These are phyloP conservation scores for Diaporthe destruens DNA, from an alignment of 2,329 filamentous ascomycete genomes.

Conservation along the genomic window DNA sequence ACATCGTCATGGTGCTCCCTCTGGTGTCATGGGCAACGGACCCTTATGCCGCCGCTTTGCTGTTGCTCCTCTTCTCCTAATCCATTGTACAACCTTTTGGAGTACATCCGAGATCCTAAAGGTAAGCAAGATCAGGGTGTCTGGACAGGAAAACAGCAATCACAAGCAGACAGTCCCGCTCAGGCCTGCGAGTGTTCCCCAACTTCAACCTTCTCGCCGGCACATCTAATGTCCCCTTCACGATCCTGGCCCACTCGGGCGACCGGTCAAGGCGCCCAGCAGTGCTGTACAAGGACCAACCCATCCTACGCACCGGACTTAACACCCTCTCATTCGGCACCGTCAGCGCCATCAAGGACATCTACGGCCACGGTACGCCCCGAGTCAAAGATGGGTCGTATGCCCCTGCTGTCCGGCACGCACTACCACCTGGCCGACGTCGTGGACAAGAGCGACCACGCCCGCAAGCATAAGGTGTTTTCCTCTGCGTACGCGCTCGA, in stretches of 20 bases:
- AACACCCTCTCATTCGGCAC: conserved; percentile 58
- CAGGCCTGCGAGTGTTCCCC: conserved; percentile 60
- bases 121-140: conserved; percentile 41
- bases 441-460: conserved; percentile 64
- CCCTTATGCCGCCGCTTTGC: conserved; percentile 38
- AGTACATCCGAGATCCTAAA: conserved; percentile 61
- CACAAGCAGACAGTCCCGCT: not conserved
- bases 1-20: not conserved
- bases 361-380: conserved; percentile 63
- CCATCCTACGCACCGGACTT: conserved; percentile 60
- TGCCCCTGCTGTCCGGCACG: conserved; percentile 56
- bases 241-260: conserved; percentile 57
- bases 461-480: conserved; percentile 63
- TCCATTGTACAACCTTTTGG: conserved; percentile 55
- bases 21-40: conserved; percentile 21
- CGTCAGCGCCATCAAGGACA: conserved; percentile 61
- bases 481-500: conserved; percentile 65
- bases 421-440: conserved; percentile 67
- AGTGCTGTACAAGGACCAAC: conserved; percentile 59
- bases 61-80: conserved; percentile 47
- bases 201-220: conserved; percentile 58
- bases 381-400: conserved; percentile 65
- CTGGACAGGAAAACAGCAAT: not conserved
- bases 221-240: conserved; percentile 60
- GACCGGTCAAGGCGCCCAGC: conserved; percentile 58